Evolutionary conservation across 371 early-diverging fungal genomes (phyloP), one percentile per base, ranked within the genome.

Genomic region (Mucor plumbeus): DNA sequence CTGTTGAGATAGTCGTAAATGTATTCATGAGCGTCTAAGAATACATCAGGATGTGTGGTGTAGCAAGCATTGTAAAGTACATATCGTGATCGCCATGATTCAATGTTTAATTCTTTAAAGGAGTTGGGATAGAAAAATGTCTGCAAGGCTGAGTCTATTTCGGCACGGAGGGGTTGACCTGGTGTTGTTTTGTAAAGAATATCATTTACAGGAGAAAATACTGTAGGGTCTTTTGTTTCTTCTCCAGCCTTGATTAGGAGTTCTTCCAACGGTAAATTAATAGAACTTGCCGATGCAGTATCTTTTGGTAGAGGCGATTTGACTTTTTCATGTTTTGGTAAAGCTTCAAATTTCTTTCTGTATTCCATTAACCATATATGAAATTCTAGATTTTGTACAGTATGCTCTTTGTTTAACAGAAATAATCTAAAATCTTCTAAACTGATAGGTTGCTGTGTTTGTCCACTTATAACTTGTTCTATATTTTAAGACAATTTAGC

Each of bases 361-460:
- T 74, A 74, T 11, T 60, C 67, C 17, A 67, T 15, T 17, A 59
- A 68, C 74, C 74, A 74, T 40, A 47, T 56, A 21, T 70, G 68
- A 34, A 74, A 74, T 34, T 74, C 74, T 26, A 74, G 61, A 15
- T 74, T 74, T 53, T 74, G 68, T 3, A 53, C 60, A 10, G 71
- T 55, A 35, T 71, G 64, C 33, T 74, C 74, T 43, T 71, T 74
- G 44, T 66, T 59, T 41, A 64, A 33, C 14, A 74, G 36, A 21
- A 47, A 74, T 39, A 48, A 35, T 34, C 64, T 35, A 19, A 74
- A 74, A 31, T 70, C 70, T 43, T 70, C 59, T n/a, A 74, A 35
- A 2, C 68, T 64, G 13, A 74, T 70, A 11, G 74, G 74, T 14
- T 62, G 61, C 26, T 64, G 61, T 15, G 74, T 74, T 3, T 59